These are phyloP conservation scores for Verticillium alfalfae DNA, from an alignment of 2,329 filamentous ascomycete species.

Conservation along the genomic window DNA sequence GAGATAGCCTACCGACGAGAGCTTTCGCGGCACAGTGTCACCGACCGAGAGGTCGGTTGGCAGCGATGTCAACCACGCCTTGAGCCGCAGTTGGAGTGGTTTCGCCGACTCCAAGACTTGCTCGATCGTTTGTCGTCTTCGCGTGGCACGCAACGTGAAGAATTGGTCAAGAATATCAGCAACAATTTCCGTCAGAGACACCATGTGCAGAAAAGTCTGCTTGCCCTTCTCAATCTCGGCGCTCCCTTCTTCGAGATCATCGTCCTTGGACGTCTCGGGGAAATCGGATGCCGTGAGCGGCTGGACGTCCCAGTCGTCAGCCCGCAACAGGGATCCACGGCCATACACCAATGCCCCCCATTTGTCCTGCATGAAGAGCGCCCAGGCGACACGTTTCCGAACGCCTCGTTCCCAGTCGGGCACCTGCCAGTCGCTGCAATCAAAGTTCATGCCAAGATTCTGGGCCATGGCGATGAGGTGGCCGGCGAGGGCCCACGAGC, in stretches of 20 bases:
- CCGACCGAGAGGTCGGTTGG: conserved; percentile 36
- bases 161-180: conserved; percentile 30
- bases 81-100: conserved; percentile 37
- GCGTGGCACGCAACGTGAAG: conserved; percentile 10
- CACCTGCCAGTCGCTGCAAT: conserved; percentile 48
- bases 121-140: conserved; percentile 3
- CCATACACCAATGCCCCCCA: conserved; percentile 50
- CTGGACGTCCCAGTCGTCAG: conserved; percentile 44
- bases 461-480: conserved; percentile 41
- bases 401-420: conserved; percentile 48
- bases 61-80: conserved; percentile 38
- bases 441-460: conserved; percentile 43
- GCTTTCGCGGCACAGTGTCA: conserved; percentile 25
- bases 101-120: conserved; percentile 37
- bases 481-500: conserved; percentile 28
- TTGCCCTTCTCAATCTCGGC: conserved; percentile 30
- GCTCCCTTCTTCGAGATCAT: conserved; percentile 22
- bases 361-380: conserved; percentile 51
- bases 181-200: conserved; percentile 35
- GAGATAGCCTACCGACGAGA: conserved; percentile 31
- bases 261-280: conserved; percentile 16
- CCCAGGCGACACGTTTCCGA: conserved; percentile 52
- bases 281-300: conserved; percentile 14
- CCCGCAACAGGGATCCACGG: conserved; percentile 42
- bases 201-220: conserved; percentile 36